Conservation (phyloP, 257 asterid genomes). For the Primulina eburnea region DNA sequence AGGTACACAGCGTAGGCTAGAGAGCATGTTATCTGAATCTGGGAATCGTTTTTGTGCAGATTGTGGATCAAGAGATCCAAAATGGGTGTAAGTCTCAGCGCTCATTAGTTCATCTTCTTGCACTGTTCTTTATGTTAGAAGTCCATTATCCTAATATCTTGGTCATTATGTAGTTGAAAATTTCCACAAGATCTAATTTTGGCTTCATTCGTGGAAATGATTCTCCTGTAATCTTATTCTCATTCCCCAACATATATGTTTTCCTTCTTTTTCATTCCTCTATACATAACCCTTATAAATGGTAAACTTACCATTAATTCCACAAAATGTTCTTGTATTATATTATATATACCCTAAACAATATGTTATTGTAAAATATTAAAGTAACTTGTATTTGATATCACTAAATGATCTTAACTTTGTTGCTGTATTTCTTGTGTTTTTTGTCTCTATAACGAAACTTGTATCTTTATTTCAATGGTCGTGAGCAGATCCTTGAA, state of each 20-base stretch:
- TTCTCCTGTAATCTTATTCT: not conserved
- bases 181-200: not conserved
- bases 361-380: too few relatives aligned
- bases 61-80: conserved; percentile 89
- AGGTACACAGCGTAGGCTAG: conserved; percentile 72
- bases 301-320: too few relatives aligned
- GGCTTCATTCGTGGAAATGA: not conserved
- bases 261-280: not conserved
- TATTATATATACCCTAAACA: too few relatives aligned
- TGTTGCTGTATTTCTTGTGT: not conserved
- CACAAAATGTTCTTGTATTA: too few relatives aligned
- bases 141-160: not conserved
- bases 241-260: not conserved
- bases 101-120: not conserved
- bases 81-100: conserved; percentile 82
- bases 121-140: not conserved
- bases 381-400: not conserved
- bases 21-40: conserved; percentile 49
- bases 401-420: not conserved
- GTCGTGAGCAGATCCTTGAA: conserved; percentile 57
- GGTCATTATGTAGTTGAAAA: not conserved
- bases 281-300: not conserved
- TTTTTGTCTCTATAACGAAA: not conserved
- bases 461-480: conserved; percentile 15
- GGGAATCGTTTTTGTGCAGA: conserved; percentile 79